Percentiles rank a stretch among this genome's conserved stretches.
Conservation (phyloP, 192 early-diverging fungal genomes). For the Rhizoclosmatium globosum region DNA sequence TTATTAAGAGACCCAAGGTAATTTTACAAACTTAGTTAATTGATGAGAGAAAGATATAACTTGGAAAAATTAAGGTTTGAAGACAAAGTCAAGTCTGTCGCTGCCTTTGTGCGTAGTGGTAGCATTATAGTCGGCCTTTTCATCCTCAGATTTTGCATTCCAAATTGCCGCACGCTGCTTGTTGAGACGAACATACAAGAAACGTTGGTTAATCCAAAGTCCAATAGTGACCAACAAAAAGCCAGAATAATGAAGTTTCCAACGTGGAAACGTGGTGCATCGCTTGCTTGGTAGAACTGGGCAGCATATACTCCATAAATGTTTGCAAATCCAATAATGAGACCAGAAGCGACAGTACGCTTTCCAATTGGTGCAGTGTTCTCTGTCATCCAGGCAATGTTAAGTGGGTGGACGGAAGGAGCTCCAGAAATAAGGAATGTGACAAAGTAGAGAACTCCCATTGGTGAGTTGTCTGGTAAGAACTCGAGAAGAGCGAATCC, state of each 20-base stretch:
- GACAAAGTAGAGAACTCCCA: neutral
- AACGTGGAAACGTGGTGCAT: constrained; percentile 57
- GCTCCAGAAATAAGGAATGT: constrained; percentile 10
- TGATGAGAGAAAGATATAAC: too few relatives aligned
- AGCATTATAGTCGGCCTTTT: constrained; percentile 58
- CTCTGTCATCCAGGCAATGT: too few relatives aligned
- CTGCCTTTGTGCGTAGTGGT: constrained; percentile 63
- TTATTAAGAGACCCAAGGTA: too few relatives aligned
- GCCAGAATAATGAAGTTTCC: constrained; percentile 42
- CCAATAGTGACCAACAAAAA: constrained; percentile 43
- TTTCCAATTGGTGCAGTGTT: too few relatives aligned
- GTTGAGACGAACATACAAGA: constrained; percentile 19
- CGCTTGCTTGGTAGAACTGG: constrained; percentile 44
- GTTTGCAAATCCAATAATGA: constrained; percentile 39
- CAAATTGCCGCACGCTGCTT: too few relatives aligned
- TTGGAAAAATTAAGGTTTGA: constrained; percentile 1
- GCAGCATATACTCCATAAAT: constrained; percentile 32
- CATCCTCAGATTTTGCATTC: constrained; percentile 31
- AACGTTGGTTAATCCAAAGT: constrained; percentile 52
- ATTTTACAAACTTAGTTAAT: too few relatives aligned
- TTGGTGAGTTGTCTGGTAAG: neutral
- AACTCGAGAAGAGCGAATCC: constrained; percentile 34
- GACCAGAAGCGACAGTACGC: too few relatives aligned
- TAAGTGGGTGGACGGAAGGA: constrained; percentile 34
- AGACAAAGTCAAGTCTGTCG: constrained; percentile 60